A percentile compares a stretch with the other conserved stretches of the same genome.
Conservation (phyloP, 768 basidiomycete species). For the Fistulinella prunicolor region DNA sequence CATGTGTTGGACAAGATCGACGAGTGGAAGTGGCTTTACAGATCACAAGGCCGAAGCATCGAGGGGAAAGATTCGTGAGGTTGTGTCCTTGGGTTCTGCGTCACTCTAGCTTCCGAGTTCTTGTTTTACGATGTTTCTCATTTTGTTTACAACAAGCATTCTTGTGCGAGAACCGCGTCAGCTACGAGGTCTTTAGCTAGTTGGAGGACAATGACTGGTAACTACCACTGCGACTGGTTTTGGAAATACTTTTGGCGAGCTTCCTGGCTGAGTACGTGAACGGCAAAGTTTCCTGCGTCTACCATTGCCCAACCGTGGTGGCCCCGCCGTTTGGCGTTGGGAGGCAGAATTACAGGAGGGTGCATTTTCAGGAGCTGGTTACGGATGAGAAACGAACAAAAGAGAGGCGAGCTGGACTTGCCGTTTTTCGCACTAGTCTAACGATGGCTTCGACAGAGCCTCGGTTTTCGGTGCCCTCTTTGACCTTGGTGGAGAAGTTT, state of each 20-base stretch:
- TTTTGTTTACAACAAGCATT: too few relatives aligned
- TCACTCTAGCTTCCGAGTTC: too few relatives aligned
- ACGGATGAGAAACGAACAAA: conserved; percentile 10
- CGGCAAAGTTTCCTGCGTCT: conserved; percentile 76
- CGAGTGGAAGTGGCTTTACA: conserved; percentile 7
- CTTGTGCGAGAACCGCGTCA: too few relatives aligned
- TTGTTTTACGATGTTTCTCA: too few relatives aligned
- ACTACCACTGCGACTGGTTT: conserved; percentile 29
- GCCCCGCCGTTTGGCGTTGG: conserved; percentile 57
- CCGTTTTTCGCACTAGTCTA: conserved; percentile 66
- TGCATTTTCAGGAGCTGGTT: conserved; percentile 53
- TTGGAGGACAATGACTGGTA: too few relatives aligned
- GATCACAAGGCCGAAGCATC: conserved; percentile 6
- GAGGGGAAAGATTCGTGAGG: background rate
- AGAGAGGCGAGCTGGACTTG: conserved; percentile 33
- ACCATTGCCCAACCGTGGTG: conserved; percentile 82
- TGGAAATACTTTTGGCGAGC: conserved; percentile 69
- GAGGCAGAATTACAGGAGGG: conserved; percentile 59
- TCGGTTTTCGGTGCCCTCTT: conserved; percentile 78
- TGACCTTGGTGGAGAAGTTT: conserved; percentile 52
- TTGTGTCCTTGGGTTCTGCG: background rate
- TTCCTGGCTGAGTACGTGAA: conserved; percentile 68
- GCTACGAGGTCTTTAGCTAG: too few relatives aligned
- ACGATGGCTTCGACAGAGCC: conserved; percentile 77
- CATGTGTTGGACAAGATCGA: conserved; percentile 13